These are phyloP conservation scores for Rhipidocladum racemiflorum DNA, from an alignment of 176 grass and related monocot species.

Conservation along the genomic window DNA sequence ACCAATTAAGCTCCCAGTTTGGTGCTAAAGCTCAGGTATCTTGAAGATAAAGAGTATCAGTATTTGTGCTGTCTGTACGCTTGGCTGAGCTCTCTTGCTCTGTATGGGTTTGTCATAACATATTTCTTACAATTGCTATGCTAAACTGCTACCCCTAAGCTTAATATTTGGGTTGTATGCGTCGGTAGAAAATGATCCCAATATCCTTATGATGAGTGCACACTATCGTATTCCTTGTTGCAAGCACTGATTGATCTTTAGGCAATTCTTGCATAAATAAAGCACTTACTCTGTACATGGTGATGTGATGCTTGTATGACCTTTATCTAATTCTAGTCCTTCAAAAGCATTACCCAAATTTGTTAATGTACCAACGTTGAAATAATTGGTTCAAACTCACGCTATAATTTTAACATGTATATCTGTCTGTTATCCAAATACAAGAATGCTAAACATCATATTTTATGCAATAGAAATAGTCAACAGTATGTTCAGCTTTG, in stretches of 20 bases:
- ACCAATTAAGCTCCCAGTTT: constrained; percentile 43
- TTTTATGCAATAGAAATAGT: not conserved
- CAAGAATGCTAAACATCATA: not conserved
- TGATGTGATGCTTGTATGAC: not conserved
- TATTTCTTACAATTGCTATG: not conserved
- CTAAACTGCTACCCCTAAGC: not conserved
- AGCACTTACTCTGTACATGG: not conserved
- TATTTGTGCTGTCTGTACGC: constrained; percentile 21
- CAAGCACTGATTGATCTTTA: not conserved
- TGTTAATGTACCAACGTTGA: not conserved
- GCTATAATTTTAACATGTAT: not conserved
- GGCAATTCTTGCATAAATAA: not conserved
- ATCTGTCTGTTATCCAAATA: not conserved
- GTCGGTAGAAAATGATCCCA: not conserved
- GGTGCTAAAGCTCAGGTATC: constrained; percentile 39
- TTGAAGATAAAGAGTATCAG: constrained; percentile 11
- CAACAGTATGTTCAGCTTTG: not conserved
- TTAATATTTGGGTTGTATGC: not conserved
- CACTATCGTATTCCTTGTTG: not conserved
- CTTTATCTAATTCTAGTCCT: not conserved
- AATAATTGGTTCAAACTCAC: not conserved
- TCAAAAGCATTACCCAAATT: not conserved
- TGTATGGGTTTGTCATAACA: not conserved
- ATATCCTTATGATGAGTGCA: not conserved
- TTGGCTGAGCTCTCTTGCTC: constrained; percentile 11